Conservation (phyloP, 495 filamentous ascomycete species). For the Penicillium malachiteum region DNA sequence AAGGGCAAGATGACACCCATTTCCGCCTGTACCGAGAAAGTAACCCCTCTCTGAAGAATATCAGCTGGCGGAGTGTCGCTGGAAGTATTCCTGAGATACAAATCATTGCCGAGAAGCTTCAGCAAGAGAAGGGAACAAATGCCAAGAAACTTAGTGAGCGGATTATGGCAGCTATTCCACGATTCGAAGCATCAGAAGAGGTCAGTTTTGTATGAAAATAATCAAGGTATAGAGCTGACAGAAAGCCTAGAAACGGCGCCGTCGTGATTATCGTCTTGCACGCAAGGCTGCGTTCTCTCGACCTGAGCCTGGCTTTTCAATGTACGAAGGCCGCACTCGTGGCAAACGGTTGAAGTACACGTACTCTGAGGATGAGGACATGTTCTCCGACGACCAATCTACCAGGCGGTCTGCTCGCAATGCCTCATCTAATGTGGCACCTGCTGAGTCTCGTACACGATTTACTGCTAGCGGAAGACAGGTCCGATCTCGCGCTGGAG, state of each 20-base stretch:
- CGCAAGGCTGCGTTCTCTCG: slow-evolving; percentile 86
- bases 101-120: slow-evolving; percentile 68
- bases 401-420: slow-evolving; percentile 72
- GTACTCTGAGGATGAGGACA: slow-evolving; percentile 86
- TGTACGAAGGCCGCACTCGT: slow-evolving; percentile 94
- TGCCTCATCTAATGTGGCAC: slow-evolving; percentile 63
- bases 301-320: slow-evolving; percentile 83
- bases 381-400: slow-evolving; percentile 66
- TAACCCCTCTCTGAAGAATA: slow-evolving; percentile 72
- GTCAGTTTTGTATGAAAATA: slow-evolving; percentile 42
- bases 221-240: slow-evolving; percentile 28
- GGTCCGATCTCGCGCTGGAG: slow-evolving; percentile 69
- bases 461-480: slow-evolving; percentile 90
- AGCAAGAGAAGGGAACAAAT: slow-evolving; percentile 74
- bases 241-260: slow-evolving; percentile 71
- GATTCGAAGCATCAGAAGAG: slow-evolving; percentile 94
- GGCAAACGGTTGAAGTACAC: slow-evolving; percentile 96
- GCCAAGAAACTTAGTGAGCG: slow-evolving; percentile 72
- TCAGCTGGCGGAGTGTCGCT: slow-evolving; percentile 90
- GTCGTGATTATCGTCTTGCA: slow-evolving; percentile 83
- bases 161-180: slow-evolving; percentile 78
- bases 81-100: slow-evolving; percentile 86
- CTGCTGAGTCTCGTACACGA: slow-evolving; percentile 72
- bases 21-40: slow-evolving; percentile 96
- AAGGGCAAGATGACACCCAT: slow-evolving; percentile 89